These are phyloP conservation scores for Fusarium ramigenum DNA, from an alignment of 2,329 filamentous ascomycete species.

Conservation along the genomic window DNA sequence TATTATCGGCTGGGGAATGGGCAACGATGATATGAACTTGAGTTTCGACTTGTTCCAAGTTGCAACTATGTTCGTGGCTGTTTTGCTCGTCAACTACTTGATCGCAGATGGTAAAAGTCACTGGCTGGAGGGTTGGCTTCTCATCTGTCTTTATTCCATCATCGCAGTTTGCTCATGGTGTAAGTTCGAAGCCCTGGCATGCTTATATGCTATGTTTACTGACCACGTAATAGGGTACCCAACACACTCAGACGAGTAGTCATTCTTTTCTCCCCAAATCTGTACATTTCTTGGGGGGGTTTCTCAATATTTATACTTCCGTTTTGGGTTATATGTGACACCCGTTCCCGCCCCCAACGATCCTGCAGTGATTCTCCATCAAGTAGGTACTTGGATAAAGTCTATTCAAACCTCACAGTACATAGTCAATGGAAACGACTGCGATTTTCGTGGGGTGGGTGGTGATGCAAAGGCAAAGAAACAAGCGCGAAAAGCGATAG, in stretches of 20 bases:
- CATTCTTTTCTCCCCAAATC: not conserved
- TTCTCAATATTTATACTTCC: not conserved
- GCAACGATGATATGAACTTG: constrained; percentile 77
- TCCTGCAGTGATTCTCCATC: not conserved
- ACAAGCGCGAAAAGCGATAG: not conserved
- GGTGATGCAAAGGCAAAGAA: not conserved
- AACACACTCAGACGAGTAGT: constrained; percentile 14
- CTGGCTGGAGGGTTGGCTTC: constrained; percentile 79
- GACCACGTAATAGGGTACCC: constrained; percentile 33
- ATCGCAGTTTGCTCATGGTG: constrained; percentile 76
- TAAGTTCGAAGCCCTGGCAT: constrained; percentile 50
- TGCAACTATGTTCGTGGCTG: constrained; percentile 83
- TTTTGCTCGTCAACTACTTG: constrained; percentile 86
- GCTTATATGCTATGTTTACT: not conserved
- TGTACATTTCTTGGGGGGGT: not conserved
- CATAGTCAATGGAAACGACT: not conserved
- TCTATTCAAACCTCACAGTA: not conserved
- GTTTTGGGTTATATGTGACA: not conserved
- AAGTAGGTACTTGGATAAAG: not conserved
- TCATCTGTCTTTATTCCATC: constrained; percentile 82
- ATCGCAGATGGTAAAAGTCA: constrained; percentile 86
- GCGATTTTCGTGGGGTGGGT: not conserved
- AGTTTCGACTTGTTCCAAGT: constrained; percentile 92
- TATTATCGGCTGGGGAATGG: constrained; percentile 81
- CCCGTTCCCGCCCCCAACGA: not conserved